Percentiles rank a stretch among this genome's conserved stretches.
These are phyloP conservation scores for Chlamydomonas sp. DNA, from an alignment of 139 green algal species.

Conservation along the genomic window DNA sequence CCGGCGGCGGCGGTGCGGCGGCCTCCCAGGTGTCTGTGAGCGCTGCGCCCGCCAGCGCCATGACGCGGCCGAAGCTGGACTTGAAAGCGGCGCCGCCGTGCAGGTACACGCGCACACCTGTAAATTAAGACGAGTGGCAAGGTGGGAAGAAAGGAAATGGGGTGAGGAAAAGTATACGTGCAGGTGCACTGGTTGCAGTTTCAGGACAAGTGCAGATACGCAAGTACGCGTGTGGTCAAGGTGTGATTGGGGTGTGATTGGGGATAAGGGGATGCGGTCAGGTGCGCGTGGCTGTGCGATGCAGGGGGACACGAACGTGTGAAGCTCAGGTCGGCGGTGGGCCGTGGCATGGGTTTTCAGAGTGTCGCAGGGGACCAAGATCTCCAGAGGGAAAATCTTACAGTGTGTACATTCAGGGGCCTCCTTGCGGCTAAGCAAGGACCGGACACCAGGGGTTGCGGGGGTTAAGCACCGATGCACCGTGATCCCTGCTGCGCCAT, in stretches of 20 bases:
- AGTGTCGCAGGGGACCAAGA: no score
- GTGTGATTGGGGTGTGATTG: neutral
- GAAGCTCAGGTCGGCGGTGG: no score
- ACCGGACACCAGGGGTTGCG: no score
- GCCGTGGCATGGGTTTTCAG: no score
- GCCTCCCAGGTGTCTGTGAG: constrained; percentile 35
- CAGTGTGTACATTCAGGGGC: no score
- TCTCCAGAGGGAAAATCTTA: no score
- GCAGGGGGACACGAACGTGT: no score
- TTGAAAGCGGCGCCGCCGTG: constrained; percentile 8
- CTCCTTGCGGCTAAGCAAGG: no score
- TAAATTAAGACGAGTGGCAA: neutral
- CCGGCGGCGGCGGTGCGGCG: neutral
- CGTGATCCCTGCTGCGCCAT: neutral
- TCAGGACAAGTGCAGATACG: neutral
- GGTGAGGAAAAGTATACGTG: neutral
- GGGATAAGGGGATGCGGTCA: neutral
- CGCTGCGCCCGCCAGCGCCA: constrained; percentile 9
- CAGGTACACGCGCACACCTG: constrained; percentile 34
- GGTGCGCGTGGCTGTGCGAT: no score
- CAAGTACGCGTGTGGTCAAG: neutral
- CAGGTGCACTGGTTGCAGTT: neutral
- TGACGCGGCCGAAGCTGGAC: constrained; percentile 31
- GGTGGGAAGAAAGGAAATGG: neutral
- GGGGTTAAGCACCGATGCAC: neutral